phyloP scores from a whole-genome alignment of 495 filamentous ascomycete genomes.

The Aspergillus steynii region DNA sequence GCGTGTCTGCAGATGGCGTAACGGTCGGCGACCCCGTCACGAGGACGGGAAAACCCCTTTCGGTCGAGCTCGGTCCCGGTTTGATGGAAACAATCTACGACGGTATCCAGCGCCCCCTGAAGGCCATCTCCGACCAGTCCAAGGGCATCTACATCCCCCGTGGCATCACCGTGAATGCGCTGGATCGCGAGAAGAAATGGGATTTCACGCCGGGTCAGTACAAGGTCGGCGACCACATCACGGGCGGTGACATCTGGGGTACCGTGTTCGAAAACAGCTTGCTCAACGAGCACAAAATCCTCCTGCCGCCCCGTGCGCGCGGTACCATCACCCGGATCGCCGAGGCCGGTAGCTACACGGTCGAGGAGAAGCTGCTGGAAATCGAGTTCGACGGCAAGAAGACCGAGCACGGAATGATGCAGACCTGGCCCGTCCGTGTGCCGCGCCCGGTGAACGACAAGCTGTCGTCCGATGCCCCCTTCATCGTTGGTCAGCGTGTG shows the following conservation, averaged over 20 bases:
- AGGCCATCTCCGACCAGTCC: slow-evolving; percentile 72
- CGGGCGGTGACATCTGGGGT: slow-evolving; percentile 93
- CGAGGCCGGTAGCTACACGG: slow-evolving; percentile 86
- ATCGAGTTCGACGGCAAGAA: slow-evolving; percentile 96
- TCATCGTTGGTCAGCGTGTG: slow-evolving; percentile 95
- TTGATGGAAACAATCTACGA: slow-evolving; percentile 99
- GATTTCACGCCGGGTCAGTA: slow-evolving; percentile 81
- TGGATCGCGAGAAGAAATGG: slow-evolving; percentile 90
- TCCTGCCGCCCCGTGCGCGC: slow-evolving; percentile 85
- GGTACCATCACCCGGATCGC: slow-evolving; percentile 92
- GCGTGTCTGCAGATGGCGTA: slow-evolving; percentile 68
- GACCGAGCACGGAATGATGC: slow-evolving; percentile 94
- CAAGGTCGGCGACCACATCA: slow-evolving; percentile 96
- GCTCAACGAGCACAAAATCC: slow-evolving; percentile 90
- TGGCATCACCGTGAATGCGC: slow-evolving; percentile 83
- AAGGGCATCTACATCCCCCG: slow-evolving; percentile 96
- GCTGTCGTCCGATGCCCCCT: slow-evolving; percentile 80
- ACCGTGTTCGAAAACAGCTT: slow-evolving; percentile 95
- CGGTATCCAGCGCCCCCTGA: slow-evolving; percentile 94
- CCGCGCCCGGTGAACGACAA: slow-evolving; percentile 89
- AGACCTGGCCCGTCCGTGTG: slow-evolving; percentile 98
- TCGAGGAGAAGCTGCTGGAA: slow-evolving; percentile 92
- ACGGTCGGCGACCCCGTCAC: slow-evolving; percentile 92
- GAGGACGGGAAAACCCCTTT: slow-evolving; percentile 90
- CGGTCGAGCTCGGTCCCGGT: slow-evolving; percentile 94